Conservation (phyloP, 192 early-diverging fungal genomes). For the Phlyctochytrium arcticum region DNA sequence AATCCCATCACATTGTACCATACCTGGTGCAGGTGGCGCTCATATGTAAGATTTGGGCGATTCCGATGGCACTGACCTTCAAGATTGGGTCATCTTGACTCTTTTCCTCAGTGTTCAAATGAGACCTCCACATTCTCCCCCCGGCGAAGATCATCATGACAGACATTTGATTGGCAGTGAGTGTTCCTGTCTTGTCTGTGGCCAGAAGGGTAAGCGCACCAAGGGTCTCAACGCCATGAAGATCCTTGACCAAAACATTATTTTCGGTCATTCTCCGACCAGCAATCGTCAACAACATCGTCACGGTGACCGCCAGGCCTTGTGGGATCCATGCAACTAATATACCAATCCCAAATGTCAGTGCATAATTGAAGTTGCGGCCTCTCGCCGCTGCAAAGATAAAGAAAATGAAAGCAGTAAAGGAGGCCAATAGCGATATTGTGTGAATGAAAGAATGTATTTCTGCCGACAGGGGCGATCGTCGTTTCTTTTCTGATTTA, state of each 20-base stretch:
- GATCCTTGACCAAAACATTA: slow-evolving; percentile 58
- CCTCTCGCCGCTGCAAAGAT: slow-evolving; percentile 32
- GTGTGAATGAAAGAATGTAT: slow-evolving; percentile 47
- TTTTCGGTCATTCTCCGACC: slow-evolving; percentile 49
- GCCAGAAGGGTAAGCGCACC: slow-evolving; percentile 60
- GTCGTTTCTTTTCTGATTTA: slow-evolving; percentile 27
- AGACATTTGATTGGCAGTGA: slow-evolving; percentile 60
- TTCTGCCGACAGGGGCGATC: slow-evolving; percentile 41
- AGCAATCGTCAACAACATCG: slow-evolving; percentile 51
- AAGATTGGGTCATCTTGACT: slow-evolving; percentile 17
- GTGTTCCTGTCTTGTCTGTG: slow-evolving; percentile 72
- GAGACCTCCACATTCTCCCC: slow-evolving; percentile 19
- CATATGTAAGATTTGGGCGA: slow-evolving; percentile 73
- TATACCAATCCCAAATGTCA: slow-evolving; percentile 56
- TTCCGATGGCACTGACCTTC: slow-evolving; percentile 38
- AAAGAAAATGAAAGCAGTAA: slow-evolving; percentile 50
- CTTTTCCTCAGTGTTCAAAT: slow-evolving; percentile 2
- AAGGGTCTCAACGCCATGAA: slow-evolving; percentile 62
- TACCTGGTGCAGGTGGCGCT: slow-evolving; percentile 62
- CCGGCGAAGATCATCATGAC: slow-evolving; percentile 47
- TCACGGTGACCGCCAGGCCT: slow-evolving; percentile 53
- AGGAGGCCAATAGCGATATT: slow-evolving; percentile 40
- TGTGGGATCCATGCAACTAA: slow-evolving; percentile 58
- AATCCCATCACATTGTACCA: background rate
- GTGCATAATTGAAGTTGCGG: slow-evolving; percentile 33